Base-by-base conservation (phyloP, 805 yeast species). In the Metschnikowia amazonensis region DNA sequence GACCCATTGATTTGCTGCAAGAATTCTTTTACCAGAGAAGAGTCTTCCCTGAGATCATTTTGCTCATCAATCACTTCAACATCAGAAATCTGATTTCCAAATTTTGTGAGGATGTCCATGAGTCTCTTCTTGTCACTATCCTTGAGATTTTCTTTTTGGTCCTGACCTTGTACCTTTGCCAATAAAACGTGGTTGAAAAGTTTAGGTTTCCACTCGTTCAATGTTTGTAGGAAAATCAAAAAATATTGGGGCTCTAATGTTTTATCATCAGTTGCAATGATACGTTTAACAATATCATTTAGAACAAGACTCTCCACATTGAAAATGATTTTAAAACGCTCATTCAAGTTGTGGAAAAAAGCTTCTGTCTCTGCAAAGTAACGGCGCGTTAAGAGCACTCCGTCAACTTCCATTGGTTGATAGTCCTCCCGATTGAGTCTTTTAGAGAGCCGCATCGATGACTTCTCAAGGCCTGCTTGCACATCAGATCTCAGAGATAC, bases 61-160 rank as follows among this genome's bases (percentile, higher is more conserved):
- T 33, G 45, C 2, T 37, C 44, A 2, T 46, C 41, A 8, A 39
- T 31, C 14, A 39, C 35, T 21, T 39, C 42, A 20, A 39, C 36
- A 21, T 45, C 47, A 10, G 47, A 21, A 17, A 48, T 40, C 18
- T 47, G 52, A 34, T 52, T 58, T 2, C 67, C 68, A 43, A 66
- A 67, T 3, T 55, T 55, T 16, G 63, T 60, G n/a, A 70, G 58
- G 0, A 70, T 70, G 30, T 69, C 74, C 3, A 70, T 45, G 14
- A 70, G 58, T 35, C 62, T 60, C 10, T 59, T 45, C 32, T 63
- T 62, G 37, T 70, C 72, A 28, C 62, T 65, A 13, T 65, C 62
- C 31, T 33, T 36, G 9, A 43, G 27, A 13, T 44, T 40, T 4
- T 43, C 32, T 4, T 42, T 47, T 14, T 48, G 49, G 13, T 51